Evolutionary conservation across 2,329 filamentous ascomycete species (phyloP).

Genomic region (Dothideomycetes sp.): DNA sequence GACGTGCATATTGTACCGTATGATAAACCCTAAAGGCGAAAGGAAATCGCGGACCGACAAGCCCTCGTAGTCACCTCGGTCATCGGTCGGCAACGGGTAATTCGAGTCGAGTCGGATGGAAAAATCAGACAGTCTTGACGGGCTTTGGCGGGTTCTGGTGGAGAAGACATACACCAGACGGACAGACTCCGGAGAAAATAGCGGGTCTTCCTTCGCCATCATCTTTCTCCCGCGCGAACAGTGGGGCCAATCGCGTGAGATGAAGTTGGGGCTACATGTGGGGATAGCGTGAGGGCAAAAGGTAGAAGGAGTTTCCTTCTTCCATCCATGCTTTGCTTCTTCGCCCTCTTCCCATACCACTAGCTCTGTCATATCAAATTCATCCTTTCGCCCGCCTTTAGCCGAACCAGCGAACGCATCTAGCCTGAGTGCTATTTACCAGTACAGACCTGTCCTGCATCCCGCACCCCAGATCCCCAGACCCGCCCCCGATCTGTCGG

Average conservation of each 20-base stretch:
- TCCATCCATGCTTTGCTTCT: background rate
- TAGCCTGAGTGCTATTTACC: no score
- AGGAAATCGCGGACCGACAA: no score
- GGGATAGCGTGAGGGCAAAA: background rate
- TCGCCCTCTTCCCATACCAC: no score
- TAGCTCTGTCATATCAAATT: no score
- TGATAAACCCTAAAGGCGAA: no score
- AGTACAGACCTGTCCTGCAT: background rate
- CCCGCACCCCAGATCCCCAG: background rate
- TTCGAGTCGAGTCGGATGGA: background rate
- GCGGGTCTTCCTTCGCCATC: no score
- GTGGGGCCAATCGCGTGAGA: background rate
- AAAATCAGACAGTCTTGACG: background rate
- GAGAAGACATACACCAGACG: no score
- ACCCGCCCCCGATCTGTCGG: background rate
- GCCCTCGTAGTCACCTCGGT: no score
- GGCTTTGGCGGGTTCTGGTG: background rate
- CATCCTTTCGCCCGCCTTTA: background rate
- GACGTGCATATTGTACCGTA: no score
- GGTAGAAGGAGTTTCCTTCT: background rate
- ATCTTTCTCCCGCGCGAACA: background rate
- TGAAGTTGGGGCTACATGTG: background rate
- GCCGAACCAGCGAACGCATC: background rate
- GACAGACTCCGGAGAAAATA: background rate
- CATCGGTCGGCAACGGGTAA: background rate